phyloP scores from a whole-genome alignment of 1,284 basidiomycete species.

The Heliocybe sulcata region DNA sequence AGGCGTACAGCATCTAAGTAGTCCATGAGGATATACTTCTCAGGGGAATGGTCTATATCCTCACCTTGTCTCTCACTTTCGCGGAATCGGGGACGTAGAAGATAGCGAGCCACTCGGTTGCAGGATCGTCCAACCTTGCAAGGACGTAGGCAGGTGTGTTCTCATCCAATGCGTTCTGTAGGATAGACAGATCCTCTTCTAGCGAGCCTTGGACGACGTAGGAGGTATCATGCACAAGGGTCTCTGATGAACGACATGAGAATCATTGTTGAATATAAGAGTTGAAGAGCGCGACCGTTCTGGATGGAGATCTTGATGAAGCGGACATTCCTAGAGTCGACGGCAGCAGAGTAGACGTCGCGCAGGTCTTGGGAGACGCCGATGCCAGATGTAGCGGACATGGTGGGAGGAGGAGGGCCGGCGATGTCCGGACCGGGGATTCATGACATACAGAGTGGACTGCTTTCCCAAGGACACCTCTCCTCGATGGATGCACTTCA shows the following conservation, averaged over 20 bases:
- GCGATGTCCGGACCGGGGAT: not conserved
- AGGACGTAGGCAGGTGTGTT: conserved; percentile 68
- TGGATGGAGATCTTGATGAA: conserved; percentile 71
- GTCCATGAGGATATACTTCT: not conserved
- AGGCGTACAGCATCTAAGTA: conserved; percentile 86
- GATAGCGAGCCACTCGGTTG: conserved; percentile 62
- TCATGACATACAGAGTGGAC: not conserved
- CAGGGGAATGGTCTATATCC: conserved; percentile 4
- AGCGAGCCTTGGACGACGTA: conserved; percentile 42
- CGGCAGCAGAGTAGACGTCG: conserved; percentile 47
- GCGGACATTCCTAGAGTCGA: conserved; percentile 40
- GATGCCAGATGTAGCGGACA: conserved; percentile 70
- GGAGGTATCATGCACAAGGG: conserved; percentile 50
- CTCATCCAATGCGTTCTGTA: conserved; percentile 53
- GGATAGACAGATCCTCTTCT: conserved; percentile 47
- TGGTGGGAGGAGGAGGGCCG: conserved; percentile 19
- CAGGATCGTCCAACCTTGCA: conserved; percentile 50
- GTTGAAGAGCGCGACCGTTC: conserved; percentile 46
- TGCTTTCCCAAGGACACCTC: not conserved
- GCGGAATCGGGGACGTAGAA: conserved; percentile 74
- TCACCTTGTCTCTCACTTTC: conserved; percentile 70
- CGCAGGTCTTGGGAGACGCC: conserved; percentile 19
- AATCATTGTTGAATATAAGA: conserved; percentile 12
- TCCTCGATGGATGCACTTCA: no score
- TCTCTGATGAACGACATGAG: conserved; percentile 37